A percentile compares a stretch with the other conserved stretches of the same genome.
These are phyloP conservation scores for Croton setiger DNA, from an alignment of 441 rosid genomes.

Conservation along the genomic window DNA sequence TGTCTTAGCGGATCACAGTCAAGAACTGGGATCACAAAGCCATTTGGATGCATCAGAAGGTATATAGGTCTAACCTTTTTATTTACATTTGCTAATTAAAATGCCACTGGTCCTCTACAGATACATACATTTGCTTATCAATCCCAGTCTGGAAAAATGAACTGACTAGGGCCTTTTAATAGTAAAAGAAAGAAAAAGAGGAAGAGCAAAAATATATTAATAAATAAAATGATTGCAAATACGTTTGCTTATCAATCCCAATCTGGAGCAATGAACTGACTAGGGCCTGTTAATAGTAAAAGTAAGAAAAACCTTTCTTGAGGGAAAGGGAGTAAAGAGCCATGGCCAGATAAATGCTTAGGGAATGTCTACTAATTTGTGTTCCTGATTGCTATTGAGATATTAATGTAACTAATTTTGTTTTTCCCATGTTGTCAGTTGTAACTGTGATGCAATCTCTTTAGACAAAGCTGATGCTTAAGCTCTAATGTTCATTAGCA, in stretches of 20 bases:
- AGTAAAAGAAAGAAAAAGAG: not conserved
- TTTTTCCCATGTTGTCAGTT: not conserved
- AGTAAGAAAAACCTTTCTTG: not conserved
- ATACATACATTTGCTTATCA: no score
- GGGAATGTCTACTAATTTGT: not conserved
- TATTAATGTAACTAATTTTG: not conserved
- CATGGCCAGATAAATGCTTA: not conserved
- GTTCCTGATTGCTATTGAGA: not conserved
- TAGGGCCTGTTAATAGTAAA: no score
- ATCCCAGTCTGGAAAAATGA: no score
- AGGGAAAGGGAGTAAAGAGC: not conserved
- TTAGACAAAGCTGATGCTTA: not conserved
- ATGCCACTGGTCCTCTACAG: not conserved
- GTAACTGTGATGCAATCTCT: not conserved
- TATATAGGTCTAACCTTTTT: conserved; percentile 26
- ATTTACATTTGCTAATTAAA: not conserved
- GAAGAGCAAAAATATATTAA: not conserved
- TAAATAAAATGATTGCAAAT: no score
- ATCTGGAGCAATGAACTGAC: no score
- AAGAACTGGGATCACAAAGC: conserved; percentile 33
- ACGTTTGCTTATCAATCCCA: no score
- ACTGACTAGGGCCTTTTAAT: no score
- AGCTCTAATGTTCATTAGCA: conserved; percentile 8
- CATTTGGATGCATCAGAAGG: conserved; percentile 73
- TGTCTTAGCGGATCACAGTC: conserved; percentile 30